Percentiles rank a stretch among this genome's conserved stretches.
Conservation (phyloP, 1,284 basidiomycete species). For the Cystobasidiaceae sp. region DNA sequence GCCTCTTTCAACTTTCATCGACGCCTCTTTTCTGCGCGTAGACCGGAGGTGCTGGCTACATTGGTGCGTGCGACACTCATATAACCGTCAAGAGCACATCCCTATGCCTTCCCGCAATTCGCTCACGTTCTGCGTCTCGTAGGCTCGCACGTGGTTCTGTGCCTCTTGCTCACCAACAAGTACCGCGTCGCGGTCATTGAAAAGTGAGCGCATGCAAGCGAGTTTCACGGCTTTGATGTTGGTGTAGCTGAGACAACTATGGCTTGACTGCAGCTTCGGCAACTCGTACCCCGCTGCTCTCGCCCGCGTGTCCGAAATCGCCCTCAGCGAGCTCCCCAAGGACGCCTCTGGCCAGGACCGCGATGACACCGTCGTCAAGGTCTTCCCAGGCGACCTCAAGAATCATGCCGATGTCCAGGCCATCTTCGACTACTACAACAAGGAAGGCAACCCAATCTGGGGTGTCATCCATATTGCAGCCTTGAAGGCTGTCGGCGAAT, state of each 20-base stretch:
- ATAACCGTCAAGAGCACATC: not conserved
- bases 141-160: constrained; percentile 49
- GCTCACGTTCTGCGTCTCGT: not conserved
- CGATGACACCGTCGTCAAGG: constrained; percentile 58
- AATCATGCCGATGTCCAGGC: constrained; percentile 62
- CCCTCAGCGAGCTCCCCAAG: constrained; percentile 46
- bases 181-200: constrained; percentile 47
- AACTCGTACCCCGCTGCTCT: constrained; percentile 50
- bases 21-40: not conserved
- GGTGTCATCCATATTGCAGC: constrained; percentile 95
- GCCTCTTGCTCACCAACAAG: constrained; percentile 47
- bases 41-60: constrained; percentile 39
- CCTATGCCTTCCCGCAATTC: not conserved
- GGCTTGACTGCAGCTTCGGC: constrained; percentile 43
- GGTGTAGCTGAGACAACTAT: not conserved
- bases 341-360: constrained; percentile 46
- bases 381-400: constrained; percentile 68
- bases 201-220: constrained; percentile 37
- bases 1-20: not conserved
- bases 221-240: not conserved
- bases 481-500: constrained; percentile 97
- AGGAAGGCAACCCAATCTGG: constrained; percentile 86
- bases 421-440: constrained; percentile 60
- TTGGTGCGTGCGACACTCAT: constrained; percentile 32
- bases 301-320: constrained; percentile 48